phyloP scores from a whole-genome alignment of 768 basidiomycete species.

The Trametes sanguinea region DNA sequence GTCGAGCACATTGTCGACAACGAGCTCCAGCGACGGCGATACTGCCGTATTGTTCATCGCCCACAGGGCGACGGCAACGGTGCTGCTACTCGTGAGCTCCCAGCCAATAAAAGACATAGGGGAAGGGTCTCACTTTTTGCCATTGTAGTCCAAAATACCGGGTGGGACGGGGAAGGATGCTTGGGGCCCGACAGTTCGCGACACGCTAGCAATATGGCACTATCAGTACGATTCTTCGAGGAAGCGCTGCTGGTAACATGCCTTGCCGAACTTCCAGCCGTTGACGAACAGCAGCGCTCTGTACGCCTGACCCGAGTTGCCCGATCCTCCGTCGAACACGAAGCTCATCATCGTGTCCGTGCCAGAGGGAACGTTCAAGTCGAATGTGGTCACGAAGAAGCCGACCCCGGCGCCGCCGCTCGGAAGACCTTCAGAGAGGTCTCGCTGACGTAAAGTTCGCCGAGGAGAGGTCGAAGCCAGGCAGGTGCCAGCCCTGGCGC shows the following conservation, averaged over 20 bases:
- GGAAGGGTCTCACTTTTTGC: conserved; percentile 56
- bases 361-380: conserved; percentile 56
- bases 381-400: conserved; percentile 78
- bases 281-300: conserved; percentile 77
- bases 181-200: conserved; percentile 54
- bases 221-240: not conserved
- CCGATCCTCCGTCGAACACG: conserved; percentile 48
- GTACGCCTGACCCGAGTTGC: conserved; percentile 61
- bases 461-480: conserved; percentile 57
- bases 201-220: conserved; percentile 26
- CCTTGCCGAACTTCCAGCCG: conserved; percentile 91
- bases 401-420: conserved; percentile 65
- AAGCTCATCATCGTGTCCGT: conserved; percentile 75
- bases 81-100: conserved; percentile 13
- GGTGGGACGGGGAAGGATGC: conserved; percentile 81
- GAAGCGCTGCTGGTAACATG: conserved; percentile 25
- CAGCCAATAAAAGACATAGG: not conserved
- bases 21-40: conserved; percentile 54
- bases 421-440: conserved; percentile 62
- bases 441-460: conserved; percentile 54
- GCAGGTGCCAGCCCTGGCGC: conserved; percentile 50
- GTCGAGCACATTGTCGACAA: conserved; percentile 59
- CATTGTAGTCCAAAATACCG: conserved; percentile 75
- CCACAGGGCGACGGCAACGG: conserved; percentile 65
- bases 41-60: conserved; percentile 52